Base-by-base conservation (phyloP, 1,284 basidiomycete species). In the Gomphus bonarii region DNA sequence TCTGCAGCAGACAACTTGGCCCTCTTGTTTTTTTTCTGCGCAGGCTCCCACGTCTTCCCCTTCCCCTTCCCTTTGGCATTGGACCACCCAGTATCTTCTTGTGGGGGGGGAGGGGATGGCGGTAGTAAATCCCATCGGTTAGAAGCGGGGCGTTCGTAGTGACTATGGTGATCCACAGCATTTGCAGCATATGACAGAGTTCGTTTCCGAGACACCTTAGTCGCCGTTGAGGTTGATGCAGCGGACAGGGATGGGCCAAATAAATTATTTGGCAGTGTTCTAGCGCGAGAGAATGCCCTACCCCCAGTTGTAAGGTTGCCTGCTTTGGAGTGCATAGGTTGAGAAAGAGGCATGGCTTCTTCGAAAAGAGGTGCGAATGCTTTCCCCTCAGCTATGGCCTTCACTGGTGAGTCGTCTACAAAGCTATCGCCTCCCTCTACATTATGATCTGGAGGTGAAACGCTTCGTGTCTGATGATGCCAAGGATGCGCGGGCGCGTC, bases 291-390 rank as follows among this genome's bases (percentile, higher is more conserved):
- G 25, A 58, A 44, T 20, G 51, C 42, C 16, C 18, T 38, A 30
- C 54, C 20, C 28, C 18, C 51, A 18, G 28, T 18, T n/a, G 35
- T 54, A 16, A 18, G 12, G 16, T n/a, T 38, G 12, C 38, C 11
- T 12, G 12, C 25, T 28, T 51, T 51, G 22, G 43, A 30, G 25
- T 46, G 38, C 22, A 22, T 14, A 12, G 36, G 38, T 18, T 50
- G 38, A 18, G 53, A 50, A 28, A 43, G 28, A 42, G 49, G 36
- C 36, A 30, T 35, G 11, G 62, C 63, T 59, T 88, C 85, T 36
- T 85, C 78, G 63, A 90, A 90, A 42, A 90, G 69, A 20, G 76
- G 68, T 59, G 77, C 79, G 72, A 88, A 90, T 1, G 75, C 73
- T 65, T 77, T 83, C 54, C 74, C 73, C 48, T 76, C 75, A 18